Evolutionary conservation across 345 rosid genomes (phyloP), one percentile per base, ranked within the genome.

Genomic region (Salix viminalis): DNA sequence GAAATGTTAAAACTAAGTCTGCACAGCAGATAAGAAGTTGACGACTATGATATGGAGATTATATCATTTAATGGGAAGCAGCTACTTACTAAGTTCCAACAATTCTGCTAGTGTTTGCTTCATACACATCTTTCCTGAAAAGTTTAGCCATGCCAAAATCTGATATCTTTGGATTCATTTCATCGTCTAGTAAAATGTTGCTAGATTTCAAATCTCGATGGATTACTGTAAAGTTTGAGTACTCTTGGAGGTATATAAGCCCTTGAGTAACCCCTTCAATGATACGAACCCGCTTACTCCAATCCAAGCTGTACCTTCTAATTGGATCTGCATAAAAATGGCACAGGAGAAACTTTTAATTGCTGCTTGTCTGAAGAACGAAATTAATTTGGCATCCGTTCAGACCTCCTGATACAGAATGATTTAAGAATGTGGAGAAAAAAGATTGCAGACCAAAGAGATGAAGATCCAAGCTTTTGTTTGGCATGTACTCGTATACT

Each of bases 251-350:
- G 69, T 85, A 87, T 1, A 85, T 41, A 39, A 87, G 87, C 19
- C 88, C 90, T 76, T 87, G 87, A 28, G 85, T 81, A 21, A 88
- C 56, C 41, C 88, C 87, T 80, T 84, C 86, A 58, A 84, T 84
- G 54, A 88, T 88, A 2, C 32, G 23, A 19, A 81, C 81, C 0
- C 86, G 77, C 70, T 66, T 84, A 8, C n/a, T 67, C 89, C 86
- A 84, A 42, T 85, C 84, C 71, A 87, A 71, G 1, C 4, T 14
- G 18, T 46, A 18, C 16, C 69, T 32, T 41, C 77, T 80, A 0
- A 36, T 48, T 0, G 82, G 82, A 32, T 87, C 90, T 87, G 74
- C 71, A 81, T 39, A 48, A 21, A 36, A 13, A 11, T 2, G 7
- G 18, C 52, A 46, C 18, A 46, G 52, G 52, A 46, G 18, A 46